A percentile compares a stretch with the other conserved stretches of the same genome.
phyloP scores from a whole-genome alignment of 2,329 filamentous ascomycete genomes.

The Akanthomyces dipterigenus region DNA sequence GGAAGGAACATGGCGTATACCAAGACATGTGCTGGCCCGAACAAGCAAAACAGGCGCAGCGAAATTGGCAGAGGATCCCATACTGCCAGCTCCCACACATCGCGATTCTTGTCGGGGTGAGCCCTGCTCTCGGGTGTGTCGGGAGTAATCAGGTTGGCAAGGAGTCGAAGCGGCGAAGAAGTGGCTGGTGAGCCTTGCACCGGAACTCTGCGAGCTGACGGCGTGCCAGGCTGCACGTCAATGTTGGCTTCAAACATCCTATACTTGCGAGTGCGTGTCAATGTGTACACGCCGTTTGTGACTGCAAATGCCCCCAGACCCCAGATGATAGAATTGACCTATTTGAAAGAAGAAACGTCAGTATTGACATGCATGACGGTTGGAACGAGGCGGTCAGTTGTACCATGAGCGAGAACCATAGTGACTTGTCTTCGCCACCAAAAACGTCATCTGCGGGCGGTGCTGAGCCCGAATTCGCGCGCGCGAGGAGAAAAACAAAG shows the following conservation, averaged over 20 bases:
- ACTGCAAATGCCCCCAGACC: conserved; percentile 59
- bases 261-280: conserved; percentile 77
- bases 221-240: conserved; percentile 67
- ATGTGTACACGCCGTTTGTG: conserved; percentile 73
- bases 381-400: conserved; percentile 21
- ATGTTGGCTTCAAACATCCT: conserved; percentile 84
- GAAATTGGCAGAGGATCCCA: conserved; percentile 90
- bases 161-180: conserved; percentile 69
- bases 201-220: conserved; percentile 80
- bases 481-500: conserved; percentile 70
- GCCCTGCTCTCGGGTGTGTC: conserved; percentile 74
- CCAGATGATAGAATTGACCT: conserved; percentile 69
- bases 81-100: conserved; percentile 91
- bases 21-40: conserved; percentile 89
- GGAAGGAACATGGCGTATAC: conserved; percentile 87
- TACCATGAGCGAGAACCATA: conserved; percentile 57
- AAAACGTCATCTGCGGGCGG: conserved; percentile 74
- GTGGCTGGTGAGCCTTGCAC: conserved; percentile 77
- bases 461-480: conserved; percentile 61
- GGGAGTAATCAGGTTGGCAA: conserved; percentile 60
- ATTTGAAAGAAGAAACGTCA: conserved; percentile 11
- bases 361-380: conserved; percentile 10
- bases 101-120: conserved; percentile 71
- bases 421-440: conserved; percentile 56
- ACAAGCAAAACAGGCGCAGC: conserved; percentile 76